Evolutionary conservation across 352 stramenopile species (phyloP), one percentile per base, ranked within the genome.

Genomic region (Pythium brachiatum): DNA sequence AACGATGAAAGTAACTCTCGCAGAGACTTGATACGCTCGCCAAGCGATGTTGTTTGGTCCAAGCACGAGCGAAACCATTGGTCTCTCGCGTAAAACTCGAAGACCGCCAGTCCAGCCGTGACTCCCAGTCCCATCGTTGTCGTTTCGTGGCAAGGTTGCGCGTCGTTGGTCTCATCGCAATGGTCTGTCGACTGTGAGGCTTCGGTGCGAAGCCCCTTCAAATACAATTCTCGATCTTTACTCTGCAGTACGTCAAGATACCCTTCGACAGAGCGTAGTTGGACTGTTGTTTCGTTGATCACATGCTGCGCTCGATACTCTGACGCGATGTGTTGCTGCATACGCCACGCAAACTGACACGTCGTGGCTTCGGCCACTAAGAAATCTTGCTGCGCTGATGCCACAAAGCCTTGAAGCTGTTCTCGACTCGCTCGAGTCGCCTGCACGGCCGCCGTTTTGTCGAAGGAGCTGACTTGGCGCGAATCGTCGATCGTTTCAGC

Each of bases 271-370:
- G 48, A 29, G 4, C 26, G 4, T 27, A 76, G 48, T 7, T 75
- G 43, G 4, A 23, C 18, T 1, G 54, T 43, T 5, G 69, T 36
- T 3, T 18, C n/a, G 8, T 64, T 32, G 26, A 75, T 69, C 23
- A 64, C 52, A 0, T 41, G 23, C 38, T 74, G 29, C 6, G 68
- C 62, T 3, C 73, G 73, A 26, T 59, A 56, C 5, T 36, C 47
- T 4, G 67, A 72, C 3, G 73, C 61, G 9, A 60, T 20, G 29
- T 81, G 68, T 21, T 73, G 64, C 34, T 76, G 73, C 47, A 68
- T 59, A 4, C 68, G 68, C 73, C 73, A 81, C 3, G 55, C 53
- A 18, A 81, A 61, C 25, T 76, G 68, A 32, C 73, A 75, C 15
- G 71, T 38, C 6, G 51, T 66, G 2, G 58, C 70, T 46, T 81